Evolutionary conservation across 1,139 yeast species (phyloP), one percentile per base, ranked within the genome.

Genomic region (Debaryomyces robertsiae): DNA sequence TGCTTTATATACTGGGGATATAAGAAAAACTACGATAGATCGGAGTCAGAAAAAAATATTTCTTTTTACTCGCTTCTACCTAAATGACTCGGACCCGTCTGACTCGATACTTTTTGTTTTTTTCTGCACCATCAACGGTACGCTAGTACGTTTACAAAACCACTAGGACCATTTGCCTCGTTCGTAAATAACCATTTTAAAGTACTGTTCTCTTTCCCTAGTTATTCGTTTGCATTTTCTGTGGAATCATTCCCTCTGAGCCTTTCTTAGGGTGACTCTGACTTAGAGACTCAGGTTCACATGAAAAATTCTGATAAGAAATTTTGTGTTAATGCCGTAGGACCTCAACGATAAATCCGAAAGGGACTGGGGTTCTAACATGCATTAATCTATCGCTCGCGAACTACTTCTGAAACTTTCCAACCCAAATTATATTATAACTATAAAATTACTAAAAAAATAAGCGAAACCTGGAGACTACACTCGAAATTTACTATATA

Each of bases 391-490:
- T n/a, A n/a, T n/a, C n/a, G n/a, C n/a, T n/a, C n/a, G n/a, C n/a
- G n/a, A n/a, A n/a, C n/a, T n/a, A n/a, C n/a, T n/a, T n/a, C n/a
- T n/a, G 10, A 11, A 25, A 25, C 6, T 25, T 11, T 25, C 14
- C 6, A 25, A 25, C 10, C 28, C 6, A 9, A n/a, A 25, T 25
- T 25, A 25, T n/a, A 25, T 25, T 25, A 25, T 25, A 32, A 24
- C 36, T 33, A 33, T 33, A 33, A 33, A 25, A 33, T 33, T 33
- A 33, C 36, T 33, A 14, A 23, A 4, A 31, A 33, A 24, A 32
- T 32, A 32, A 32, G 24, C 34, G 17, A 25, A 33, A 25, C 28
- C 11, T 17, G 9, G 22, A 14, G 10, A 29, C 16, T 11, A 17
- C 9, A 33, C 36, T 33, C 36, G 17, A 33, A 33, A 33, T 33